Evolutionary conservation across 352 stramenopile genomes (phyloP).

Genomic region (Globisporangium parvum): DNA sequence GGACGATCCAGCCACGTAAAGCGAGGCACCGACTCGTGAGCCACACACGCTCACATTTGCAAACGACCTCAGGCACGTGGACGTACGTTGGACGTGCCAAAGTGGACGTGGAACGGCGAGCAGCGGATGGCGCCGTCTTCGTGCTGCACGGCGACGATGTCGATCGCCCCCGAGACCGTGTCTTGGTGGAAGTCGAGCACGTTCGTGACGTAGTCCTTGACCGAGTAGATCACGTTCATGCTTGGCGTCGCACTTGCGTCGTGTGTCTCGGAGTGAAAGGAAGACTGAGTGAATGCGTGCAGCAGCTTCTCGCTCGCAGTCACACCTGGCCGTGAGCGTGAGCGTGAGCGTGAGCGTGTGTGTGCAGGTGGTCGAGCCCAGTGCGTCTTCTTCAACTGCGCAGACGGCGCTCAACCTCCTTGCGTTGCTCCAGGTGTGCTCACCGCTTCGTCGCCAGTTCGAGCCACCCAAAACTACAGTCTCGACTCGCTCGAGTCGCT

Average conservation of each 20-base stretch:
- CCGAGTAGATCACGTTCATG: slow-evolving; percentile 86
- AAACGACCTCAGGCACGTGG: too few relatives aligned
- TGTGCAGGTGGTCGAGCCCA: neutral
- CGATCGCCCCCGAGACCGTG: slow-evolving; percentile 62
- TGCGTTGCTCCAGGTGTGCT: neutral
- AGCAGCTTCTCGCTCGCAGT: neutral
- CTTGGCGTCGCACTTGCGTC: too few relatives aligned
- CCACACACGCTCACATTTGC: neutral
- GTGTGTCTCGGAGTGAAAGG: too few relatives aligned
- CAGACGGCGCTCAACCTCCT: neutral
- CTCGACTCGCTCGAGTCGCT: too few relatives aligned
- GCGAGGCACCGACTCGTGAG: neutral
- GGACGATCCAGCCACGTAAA: neutral
- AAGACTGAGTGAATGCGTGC: too few relatives aligned
- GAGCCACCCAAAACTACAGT: too few relatives aligned
- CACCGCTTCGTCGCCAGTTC: too few relatives aligned
- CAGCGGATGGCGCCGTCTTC: slow-evolving; percentile 49
- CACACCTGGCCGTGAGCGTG: too few relatives aligned
- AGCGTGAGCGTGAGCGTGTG: too few relatives aligned
- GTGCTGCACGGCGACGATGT: slow-evolving; percentile 80
- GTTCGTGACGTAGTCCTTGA: slow-evolving; percentile 85
- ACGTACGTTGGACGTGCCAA: slow-evolving; percentile 45
- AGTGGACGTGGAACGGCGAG: slow-evolving; percentile 83
- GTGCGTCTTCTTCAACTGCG: too few relatives aligned
- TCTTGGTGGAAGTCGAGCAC: slow-evolving; percentile 65